phyloP scores from a whole-genome alignment of 805 yeast species.

The Saccharomycopsis malanga region DNA sequence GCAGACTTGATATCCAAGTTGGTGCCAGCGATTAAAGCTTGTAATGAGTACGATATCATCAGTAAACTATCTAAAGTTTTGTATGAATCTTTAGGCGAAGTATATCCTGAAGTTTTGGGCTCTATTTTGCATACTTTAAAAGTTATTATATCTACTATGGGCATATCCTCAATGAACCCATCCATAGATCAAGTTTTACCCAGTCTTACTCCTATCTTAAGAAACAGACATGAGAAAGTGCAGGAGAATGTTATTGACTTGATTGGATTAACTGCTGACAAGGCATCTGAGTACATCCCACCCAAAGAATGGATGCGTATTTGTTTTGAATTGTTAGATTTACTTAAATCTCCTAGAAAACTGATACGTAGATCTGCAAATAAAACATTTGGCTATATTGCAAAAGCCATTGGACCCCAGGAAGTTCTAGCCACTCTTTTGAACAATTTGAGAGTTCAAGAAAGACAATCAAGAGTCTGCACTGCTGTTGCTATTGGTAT shows the following conservation, averaged over 20 bases:
- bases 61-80: constrained; percentile 66
- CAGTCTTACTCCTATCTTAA: constrained; percentile 81
- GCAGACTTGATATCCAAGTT: constrained; percentile 66
- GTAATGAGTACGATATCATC: constrained; percentile 58
- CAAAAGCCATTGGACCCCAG: constrained; percentile 91
- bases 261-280: constrained; percentile 75
- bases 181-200: constrained; percentile 79
- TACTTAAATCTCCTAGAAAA: constrained; percentile 75
- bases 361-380: constrained; percentile 80
- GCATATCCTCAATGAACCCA: constrained; percentile 61
- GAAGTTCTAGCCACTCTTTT: constrained; percentile 81
- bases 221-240: constrained; percentile 85
- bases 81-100: constrained; percentile 91
- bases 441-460: constrained; percentile 84
- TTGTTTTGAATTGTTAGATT: constrained; percentile 82
- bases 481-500: constrained; percentile 98
- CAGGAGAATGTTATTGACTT: constrained; percentile 75
- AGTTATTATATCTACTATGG: constrained; percentile 53
- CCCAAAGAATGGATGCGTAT: constrained; percentile 98
- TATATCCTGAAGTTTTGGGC: constrained; percentile 88
- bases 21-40: constrained; percentile 57
- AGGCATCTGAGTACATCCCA: constrained; percentile 73
- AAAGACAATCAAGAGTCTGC: constrained; percentile 92
- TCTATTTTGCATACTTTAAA: constrained; percentile 69
- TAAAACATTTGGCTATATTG: constrained; percentile 83